Conservation (phyloP, 1,139 yeast species). For the Debaryomycetaceae sp. region DNA sequence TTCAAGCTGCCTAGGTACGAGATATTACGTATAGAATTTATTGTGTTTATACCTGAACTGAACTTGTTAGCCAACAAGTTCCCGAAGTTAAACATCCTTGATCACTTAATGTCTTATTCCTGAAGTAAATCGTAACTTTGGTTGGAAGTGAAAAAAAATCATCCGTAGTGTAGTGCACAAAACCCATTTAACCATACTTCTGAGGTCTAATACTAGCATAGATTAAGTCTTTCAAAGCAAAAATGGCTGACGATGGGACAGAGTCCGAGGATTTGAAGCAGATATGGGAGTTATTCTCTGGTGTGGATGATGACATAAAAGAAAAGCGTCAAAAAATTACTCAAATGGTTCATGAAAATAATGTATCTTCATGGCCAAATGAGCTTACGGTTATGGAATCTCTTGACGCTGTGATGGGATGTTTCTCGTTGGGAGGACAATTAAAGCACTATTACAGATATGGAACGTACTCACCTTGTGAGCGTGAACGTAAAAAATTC, state of each 20-base stretch:
- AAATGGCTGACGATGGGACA: constrained; percentile 7
- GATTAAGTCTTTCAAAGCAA: too few species aligned
- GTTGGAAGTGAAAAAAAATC: constrained; percentile 2
- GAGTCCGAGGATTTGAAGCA: constrained; percentile 29
- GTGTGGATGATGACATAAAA: constrained; percentile 31
- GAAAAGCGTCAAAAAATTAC: constrained; percentile 30
- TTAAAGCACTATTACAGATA: constrained; percentile 75
- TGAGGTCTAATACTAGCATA: too few species aligned
- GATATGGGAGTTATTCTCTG: constrained; percentile 35
- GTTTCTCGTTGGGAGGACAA: constrained; percentile 91
- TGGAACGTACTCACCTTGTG: constrained; percentile 74
- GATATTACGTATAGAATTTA: constrained; percentile 13
- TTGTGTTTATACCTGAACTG: constrained; percentile 5
- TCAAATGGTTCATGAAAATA: constrained; percentile 24
- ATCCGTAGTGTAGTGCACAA: too few species aligned
- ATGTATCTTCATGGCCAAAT: constrained; percentile 32
- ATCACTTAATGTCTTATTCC: neutral
- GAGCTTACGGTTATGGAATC: constrained; percentile 57
- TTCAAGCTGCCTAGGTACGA: constrained; percentile 36
- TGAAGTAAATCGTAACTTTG: constrained; percentile 1
- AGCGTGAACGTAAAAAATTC: constrained; percentile 65
- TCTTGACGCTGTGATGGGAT: constrained; percentile 78
- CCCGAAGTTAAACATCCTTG: constrained; percentile 3
- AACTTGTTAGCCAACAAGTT: constrained; percentile 2
- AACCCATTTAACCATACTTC: too few species aligned